Evolutionary conservation across 2,329 filamentous ascomycete genomes (phyloP).

Genomic region (Colletotrichum lentis): DNA sequence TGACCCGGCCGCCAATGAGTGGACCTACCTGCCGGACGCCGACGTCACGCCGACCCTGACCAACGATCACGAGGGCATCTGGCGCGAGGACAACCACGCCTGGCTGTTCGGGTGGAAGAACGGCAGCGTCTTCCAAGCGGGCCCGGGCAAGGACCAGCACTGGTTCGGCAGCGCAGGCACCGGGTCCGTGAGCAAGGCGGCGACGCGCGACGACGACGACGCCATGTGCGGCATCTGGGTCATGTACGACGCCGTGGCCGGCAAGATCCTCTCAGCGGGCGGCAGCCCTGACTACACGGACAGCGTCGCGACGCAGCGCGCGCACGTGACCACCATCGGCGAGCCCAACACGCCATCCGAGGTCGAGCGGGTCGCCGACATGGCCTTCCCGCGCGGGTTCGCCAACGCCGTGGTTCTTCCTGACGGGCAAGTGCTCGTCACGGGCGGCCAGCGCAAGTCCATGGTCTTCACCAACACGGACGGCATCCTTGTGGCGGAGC

Average conservation of each 20-base stretch:
- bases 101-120: slow-evolving; percentile 55
- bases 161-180: slow-evolving; percentile 61
- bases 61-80: slow-evolving; percentile 58
- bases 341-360: slow-evolving; percentile 40
- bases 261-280: slow-evolving; percentile 64
- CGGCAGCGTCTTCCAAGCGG: slow-evolving; percentile 61
- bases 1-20: slow-evolving; percentile 54
- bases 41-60: slow-evolving; percentile 61
- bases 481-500: slow-evolving; percentile 53
- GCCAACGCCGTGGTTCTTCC: slow-evolving; percentile 59
- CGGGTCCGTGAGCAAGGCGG: slow-evolving; percentile 54
- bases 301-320: slow-evolving; percentile 52
- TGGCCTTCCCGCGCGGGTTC: slow-evolving; percentile 53
- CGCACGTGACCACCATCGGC: slow-evolving; percentile 60
- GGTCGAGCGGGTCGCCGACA: slow-evolving; percentile 45
- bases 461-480: slow-evolving; percentile 56
- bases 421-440: slow-evolving; percentile 57
- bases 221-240: slow-evolving; percentile 65
- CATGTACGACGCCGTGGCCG: slow-evolving; percentile 67
- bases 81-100: slow-evolving; percentile 50
- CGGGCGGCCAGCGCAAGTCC: slow-evolving; percentile 56
- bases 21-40: slow-evolving; percentile 55
- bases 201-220: slow-evolving; percentile 52
- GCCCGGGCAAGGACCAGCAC: slow-evolving; percentile 62
- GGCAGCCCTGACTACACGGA: slow-evolving; percentile 58